Evolutionary conservation across 169 alveolate species (phyloP).

Genomic region (Cryptosporidium parvum): DNA sequence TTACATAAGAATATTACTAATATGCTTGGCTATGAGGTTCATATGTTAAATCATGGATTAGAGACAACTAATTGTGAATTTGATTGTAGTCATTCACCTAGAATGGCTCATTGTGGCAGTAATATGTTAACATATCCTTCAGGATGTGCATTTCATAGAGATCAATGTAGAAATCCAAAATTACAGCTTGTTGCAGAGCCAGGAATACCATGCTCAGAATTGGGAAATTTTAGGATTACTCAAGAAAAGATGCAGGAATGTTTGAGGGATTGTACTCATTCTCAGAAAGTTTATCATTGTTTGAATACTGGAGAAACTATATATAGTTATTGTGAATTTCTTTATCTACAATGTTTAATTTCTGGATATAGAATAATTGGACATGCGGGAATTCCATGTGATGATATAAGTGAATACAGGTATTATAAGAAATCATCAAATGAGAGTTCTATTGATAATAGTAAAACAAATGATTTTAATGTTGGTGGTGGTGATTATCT

Average conservation of each 20-base stretch:
- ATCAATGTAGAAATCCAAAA: slow-evolving; percentile 55
- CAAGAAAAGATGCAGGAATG: slow-evolving; percentile 52
- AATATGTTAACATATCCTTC: slow-evolving; percentile 68
- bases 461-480: neutral
- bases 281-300: slow-evolving; percentile 61
- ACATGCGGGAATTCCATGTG: slow-evolving; percentile 63
- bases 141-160: slow-evolving; percentile 71
- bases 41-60: slow-evolving; percentile 29
- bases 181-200: slow-evolving; percentile 54
- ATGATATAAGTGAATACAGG: slow-evolving; percentile 32
- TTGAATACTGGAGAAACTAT: slow-evolving; percentile 69
- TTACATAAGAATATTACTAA: slow-evolving; percentile 6
- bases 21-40: slow-evolving; percentile 26
- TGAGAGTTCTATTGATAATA: neutral
- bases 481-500: neutral
- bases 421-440: neutral
- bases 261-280: slow-evolving; percentile 48
- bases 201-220: slow-evolving; percentile 62
- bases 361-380: slow-evolving; percentile 44
- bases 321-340: slow-evolving; percentile 64
- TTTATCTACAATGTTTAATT: slow-evolving; percentile 50
- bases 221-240: slow-evolving; percentile 9
- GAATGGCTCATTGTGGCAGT: slow-evolving; percentile 69
- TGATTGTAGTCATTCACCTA: slow-evolving; percentile 65
- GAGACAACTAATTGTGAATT: slow-evolving; percentile 53